Evolutionary conservation across 345 rosid genomes (phyloP), one percentile per base, ranked within the genome.

Genomic region (Nephelium lappaceum): DNA sequence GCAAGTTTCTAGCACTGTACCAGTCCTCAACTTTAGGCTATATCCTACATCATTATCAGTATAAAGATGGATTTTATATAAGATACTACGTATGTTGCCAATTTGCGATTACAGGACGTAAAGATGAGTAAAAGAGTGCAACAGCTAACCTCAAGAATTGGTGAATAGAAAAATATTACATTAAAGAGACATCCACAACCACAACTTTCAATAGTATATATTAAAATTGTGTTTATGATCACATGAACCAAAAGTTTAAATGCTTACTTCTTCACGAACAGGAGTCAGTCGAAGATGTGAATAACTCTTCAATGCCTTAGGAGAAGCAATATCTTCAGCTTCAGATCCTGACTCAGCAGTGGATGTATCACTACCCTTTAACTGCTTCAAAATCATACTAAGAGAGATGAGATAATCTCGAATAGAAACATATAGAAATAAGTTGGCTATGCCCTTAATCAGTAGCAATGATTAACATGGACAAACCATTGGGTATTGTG

Each of bases 281-380:
- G 99, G 99, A 67, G 98, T 94, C 85, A 97, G 81, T 38, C 93
- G 88, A 78, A 94, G 95, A 78, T 93, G 95, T 36, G 99, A 85
- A 84, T 84, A 97, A 80, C 83, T 92, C 86, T 87, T 93, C 72
- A 86, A 78, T 76, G 99, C 98, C 82, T 94, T 96, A 27, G 99
- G 99, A 62, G 99, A 94, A 69, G 86, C 79, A 14, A 92, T 78
- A 71, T 96, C 98, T 88, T 96, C 99, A 80, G 98, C 97, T 84
- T 96, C 99, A 67, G 99, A 96, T 80, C 99, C 99, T 53, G 99
- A 96, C 85, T 96, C 99, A 12, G 99, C 98, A 23, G 99, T 93
- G 67, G 99, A 94, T 47, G 99, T 92, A 84, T 97, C 99, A 74
- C 98, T 94, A 51, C 99, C 98, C 81, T 86, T 97, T 53, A 97